Conservation (phyloP, 1,284 basidiomycete species). For the Albatrellus sp. region DNA sequence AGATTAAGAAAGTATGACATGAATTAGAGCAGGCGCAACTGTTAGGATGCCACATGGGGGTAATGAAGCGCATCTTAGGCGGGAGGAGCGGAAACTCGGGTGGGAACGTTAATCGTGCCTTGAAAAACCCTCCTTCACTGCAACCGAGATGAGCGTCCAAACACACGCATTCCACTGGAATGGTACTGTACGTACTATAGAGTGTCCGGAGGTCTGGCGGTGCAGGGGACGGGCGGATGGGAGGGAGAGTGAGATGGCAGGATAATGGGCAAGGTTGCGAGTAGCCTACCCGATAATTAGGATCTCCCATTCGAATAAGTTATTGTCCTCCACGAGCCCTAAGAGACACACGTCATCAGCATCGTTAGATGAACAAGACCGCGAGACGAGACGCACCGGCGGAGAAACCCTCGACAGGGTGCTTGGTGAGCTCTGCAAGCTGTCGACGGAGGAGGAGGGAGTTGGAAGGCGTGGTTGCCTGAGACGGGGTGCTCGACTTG, state of each 20-base stretch:
- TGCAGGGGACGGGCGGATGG: not conserved
- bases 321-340: constrained; percentile 89
- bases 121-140: constrained; percentile 90
- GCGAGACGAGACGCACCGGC: constrained; percentile 45
- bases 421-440: constrained; percentile 77
- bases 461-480: constrained; percentile 34
- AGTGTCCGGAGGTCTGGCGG: constrained; percentile 73
- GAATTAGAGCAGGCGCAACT: constrained; percentile 35
- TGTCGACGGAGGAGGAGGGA: constrained; percentile 71
- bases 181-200: constrained; percentile 51
- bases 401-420: constrained; percentile 88
- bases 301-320: constrained; percentile 90
- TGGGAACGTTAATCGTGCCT: constrained; percentile 80
- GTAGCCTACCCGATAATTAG: constrained; percentile 77
- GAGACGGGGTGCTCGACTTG: constrained; percentile 1
- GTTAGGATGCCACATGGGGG: constrained; percentile 99
- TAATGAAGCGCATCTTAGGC: constrained; percentile 92
- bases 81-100: constrained; percentile 85
- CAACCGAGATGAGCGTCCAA: constrained; percentile 2
- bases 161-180: not conserved
- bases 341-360: constrained; percentile 10
- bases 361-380: not conserved
- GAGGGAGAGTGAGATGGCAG: not conserved
- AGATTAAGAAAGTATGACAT: constrained; percentile 3
- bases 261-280: constrained; percentile 1